Base-by-base conservation (phyloP, 176 grass and related monocot genomes). In the Hsuehochloa calcarea region DNA sequence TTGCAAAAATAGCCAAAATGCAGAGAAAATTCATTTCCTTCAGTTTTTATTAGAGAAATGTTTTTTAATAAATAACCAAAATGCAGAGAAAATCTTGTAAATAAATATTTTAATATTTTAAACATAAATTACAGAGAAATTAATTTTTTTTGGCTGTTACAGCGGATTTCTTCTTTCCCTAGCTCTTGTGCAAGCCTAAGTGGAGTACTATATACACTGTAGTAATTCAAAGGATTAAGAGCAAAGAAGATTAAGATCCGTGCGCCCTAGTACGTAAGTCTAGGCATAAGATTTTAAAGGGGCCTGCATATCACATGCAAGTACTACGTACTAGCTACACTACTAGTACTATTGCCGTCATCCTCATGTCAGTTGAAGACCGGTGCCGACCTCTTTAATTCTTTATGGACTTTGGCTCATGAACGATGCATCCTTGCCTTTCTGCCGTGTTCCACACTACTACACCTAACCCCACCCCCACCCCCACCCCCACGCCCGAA, bases 341-440 rank as follows among this genome's bases (percentile, higher is more conserved):
- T 34, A 34, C 31, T 8, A 5, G 46, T 6, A 4, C 56, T 64
- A 59, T 55, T 38, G 26, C 25, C 27, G 19, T 62, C 83, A 23
- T 62, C 38, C 4, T 80, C 79, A 27, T 86, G 79, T 7, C 60
- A 79, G 76, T 68, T 80, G 62, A 83, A 80, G 83, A 80, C 62
- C 62, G 84, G 80, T 71, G 74, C 83, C 84, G 60, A 80, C 68
- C n/a, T 72, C 20, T 86, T 86, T 79, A 77, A 58, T 62, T 40
- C 4, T 19, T 19, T 34, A 29, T 77, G 26, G 64, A 77, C 77
- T 85, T 70, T 17, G 5, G 23, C 62, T 35, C 25, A 68, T 34
- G 31, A 1, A 34, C 3, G 31, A 34, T 23, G 9, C 49, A 45
- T 41, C 8, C 45, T 27, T 65, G 31, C 3, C 45, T 61, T 71